Conservation (phyloP, 169 alveolate species). For the Plasmodium gonderi region DNA sequence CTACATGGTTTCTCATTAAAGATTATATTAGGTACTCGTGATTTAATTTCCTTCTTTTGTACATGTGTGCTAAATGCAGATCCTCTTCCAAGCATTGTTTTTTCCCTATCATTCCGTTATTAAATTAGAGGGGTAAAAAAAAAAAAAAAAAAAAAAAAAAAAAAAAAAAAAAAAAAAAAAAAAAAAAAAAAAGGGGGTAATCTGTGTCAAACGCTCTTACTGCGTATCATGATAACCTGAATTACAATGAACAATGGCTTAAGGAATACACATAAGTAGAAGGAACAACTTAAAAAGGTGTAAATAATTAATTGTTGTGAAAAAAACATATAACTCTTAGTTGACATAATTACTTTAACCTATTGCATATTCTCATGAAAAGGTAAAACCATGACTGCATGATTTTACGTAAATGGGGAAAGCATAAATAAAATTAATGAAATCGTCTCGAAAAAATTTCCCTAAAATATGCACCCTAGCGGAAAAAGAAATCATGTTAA, state of each 20-base stretch:
- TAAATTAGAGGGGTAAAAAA: neutral
- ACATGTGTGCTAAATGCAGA: neutral
- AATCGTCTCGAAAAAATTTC: no score
- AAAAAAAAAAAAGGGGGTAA: neutral
- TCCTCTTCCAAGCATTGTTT: slow-evolving; percentile 40
- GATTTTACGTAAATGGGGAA: no score
- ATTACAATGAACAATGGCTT: neutral
- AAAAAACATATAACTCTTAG: neutral
- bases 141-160: neutral
- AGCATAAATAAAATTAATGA: no score
- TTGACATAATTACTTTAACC: neutral
- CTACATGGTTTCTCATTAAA: neutral
- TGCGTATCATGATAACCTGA: neutral
- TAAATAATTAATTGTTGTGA: neutral
- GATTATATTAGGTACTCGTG: neutral
- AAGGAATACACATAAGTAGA: neutral
- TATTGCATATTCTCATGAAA: neutral
- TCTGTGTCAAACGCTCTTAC: neutral
- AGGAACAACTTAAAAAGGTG: neutral
- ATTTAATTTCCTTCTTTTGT: neutral
- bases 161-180: neutral
- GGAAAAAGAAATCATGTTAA: no score
- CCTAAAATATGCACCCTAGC: no score
- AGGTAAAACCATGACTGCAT: no score
- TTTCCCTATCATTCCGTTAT: slow-evolving; percentile 22